Evolutionary conservation across 257 asterid species (phyloP).

Genomic region (Gynochthodes officinalis): DNA sequence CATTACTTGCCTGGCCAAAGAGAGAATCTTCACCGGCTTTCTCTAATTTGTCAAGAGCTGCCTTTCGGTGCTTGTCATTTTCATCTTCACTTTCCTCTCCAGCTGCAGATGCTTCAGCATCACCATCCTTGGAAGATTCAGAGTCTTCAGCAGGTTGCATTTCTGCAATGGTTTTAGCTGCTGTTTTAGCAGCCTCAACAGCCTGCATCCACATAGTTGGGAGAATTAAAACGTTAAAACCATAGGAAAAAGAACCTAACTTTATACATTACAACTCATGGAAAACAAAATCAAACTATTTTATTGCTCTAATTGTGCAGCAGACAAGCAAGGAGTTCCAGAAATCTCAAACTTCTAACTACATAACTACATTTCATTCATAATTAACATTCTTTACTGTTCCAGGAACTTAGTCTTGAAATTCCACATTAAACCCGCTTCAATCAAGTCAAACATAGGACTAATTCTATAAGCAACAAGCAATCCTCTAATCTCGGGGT

Average conservation of each 20-base stretch:
- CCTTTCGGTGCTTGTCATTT: slow-evolving; percentile 57
- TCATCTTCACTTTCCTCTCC: slow-evolving; percentile 73
- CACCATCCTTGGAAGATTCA: slow-evolving; percentile 59
- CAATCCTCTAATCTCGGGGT: neutral
- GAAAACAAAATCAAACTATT: neutral
- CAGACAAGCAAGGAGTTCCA: neutral
- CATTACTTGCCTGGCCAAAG: slow-evolving; percentile 74
- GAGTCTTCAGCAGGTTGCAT: slow-evolving; percentile 53
- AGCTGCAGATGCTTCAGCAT: slow-evolving; percentile 36
- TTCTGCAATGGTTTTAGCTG: slow-evolving; percentile 43
- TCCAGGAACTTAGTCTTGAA: neutral
- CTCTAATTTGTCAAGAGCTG: slow-evolving; percentile 74
- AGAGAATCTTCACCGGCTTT: slow-evolving; percentile 84
- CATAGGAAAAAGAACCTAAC: neutral
- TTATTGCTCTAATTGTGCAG: neutral
- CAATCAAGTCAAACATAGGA: neutral
- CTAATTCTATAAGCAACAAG: neutral
- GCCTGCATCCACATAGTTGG: slow-evolving; percentile 46
- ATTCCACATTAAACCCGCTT: neutral
- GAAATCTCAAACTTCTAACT: neutral
- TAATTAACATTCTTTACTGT: neutral
- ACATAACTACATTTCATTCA: neutral
- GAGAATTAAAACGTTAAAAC: neutral
- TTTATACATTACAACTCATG: neutral
- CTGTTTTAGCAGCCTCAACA: slow-evolving; percentile 73